These are phyloP conservation scores for Fusarium miscanthi DNA, from an alignment of 2,329 filamentous ascomycete species.

Conservation along the genomic window DNA sequence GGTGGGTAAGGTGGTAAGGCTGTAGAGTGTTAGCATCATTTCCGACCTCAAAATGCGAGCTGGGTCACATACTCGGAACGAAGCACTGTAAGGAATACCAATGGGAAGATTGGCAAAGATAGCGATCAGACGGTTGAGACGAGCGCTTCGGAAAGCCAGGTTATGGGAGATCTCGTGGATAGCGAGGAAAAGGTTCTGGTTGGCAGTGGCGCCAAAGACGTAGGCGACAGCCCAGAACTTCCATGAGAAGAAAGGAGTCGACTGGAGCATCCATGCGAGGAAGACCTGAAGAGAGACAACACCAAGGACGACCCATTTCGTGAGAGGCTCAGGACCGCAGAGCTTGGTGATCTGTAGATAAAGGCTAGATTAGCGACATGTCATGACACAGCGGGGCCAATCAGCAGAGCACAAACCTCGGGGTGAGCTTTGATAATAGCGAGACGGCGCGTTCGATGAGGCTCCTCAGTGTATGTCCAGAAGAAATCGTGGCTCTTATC, in stretches of 20 bases:
- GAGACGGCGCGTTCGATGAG: slow-evolving; percentile 87
- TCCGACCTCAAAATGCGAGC: not conserved
- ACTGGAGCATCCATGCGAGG: slow-evolving; percentile 80
- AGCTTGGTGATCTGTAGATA: slow-evolving; percentile 85
- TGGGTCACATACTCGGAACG: slow-evolving; percentile 77
- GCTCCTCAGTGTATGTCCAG: slow-evolving; percentile 99
- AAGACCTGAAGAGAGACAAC: slow-evolving; percentile 86
- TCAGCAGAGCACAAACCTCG: slow-evolving; percentile 68
- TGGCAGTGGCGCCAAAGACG: slow-evolving; percentile 90
- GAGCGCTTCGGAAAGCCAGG: slow-evolving; percentile 84
- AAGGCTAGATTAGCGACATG: slow-evolving; percentile 13
- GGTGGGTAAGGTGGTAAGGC: slow-evolving; percentile 98
- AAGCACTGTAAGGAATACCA: slow-evolving; percentile 93
- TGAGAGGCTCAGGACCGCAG: slow-evolving; percentile 94
- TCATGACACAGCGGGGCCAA: not conserved
- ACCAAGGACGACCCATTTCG: slow-evolving; percentile 87
- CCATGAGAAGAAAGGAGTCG: slow-evolving; percentile 84
- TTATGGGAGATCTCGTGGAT: slow-evolving; percentile 99
- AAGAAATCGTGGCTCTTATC: slow-evolving; percentile 73
- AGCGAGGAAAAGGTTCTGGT: slow-evolving; percentile 98
- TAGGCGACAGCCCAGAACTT: slow-evolving; percentile 90
- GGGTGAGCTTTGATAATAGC: slow-evolving; percentile 99
- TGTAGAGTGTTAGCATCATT: slow-evolving; percentile 51
- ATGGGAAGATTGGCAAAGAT: slow-evolving; percentile 97
- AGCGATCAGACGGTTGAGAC: slow-evolving; percentile 86